Evolutionary conservation across 73 alveolate species (phyloP).

Genomic region (Symbiodinium pilosum): DNA sequence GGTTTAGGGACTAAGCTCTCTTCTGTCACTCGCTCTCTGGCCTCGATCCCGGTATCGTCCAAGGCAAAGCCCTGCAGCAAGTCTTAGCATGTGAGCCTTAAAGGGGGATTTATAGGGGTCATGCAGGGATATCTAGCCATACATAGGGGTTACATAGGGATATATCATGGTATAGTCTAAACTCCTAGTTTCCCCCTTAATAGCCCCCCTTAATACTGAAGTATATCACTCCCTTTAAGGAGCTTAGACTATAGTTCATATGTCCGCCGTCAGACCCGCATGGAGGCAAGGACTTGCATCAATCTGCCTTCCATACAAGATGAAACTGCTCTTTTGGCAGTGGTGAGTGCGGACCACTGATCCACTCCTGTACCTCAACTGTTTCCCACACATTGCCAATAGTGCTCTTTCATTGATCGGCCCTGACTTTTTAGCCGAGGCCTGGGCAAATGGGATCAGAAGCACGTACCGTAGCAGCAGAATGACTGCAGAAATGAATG

Average conservation of each 20-base stretch:
- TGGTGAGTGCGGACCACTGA: conserved; percentile 33
- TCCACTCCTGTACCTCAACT: conserved; percentile 61
- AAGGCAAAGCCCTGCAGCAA: conserved; percentile 36
- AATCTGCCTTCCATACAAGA: conserved; percentile 41
- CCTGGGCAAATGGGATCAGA: conserved; percentile 29
- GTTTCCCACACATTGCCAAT: too few species aligned
- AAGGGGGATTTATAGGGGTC: too few species aligned
- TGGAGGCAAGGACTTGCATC: too few species aligned
- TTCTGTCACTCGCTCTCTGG: too few species aligned
- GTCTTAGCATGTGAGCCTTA: too few species aligned
- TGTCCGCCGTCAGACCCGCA: too few species aligned
- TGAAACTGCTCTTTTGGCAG: conserved; percentile 15
- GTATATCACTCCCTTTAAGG: background rate
- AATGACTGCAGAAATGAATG: conserved; percentile 9
- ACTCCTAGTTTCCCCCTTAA: too few species aligned
- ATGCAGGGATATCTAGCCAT: too few species aligned
- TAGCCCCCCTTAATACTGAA: background rate
- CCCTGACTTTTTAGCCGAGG: background rate
- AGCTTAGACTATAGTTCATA: too few species aligned
- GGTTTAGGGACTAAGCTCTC: too few species aligned
- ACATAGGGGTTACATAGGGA: too few species aligned
- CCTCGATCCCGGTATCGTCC: conserved; percentile 51
- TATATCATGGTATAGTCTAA: too few species aligned
- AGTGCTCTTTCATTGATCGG: background rate
- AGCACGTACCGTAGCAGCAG: conserved; percentile 30